phyloP scores from a whole-genome alignment of 225 moss, liverwort and hornwort genomes.

The Antitrichia curtipendula region DNA sequence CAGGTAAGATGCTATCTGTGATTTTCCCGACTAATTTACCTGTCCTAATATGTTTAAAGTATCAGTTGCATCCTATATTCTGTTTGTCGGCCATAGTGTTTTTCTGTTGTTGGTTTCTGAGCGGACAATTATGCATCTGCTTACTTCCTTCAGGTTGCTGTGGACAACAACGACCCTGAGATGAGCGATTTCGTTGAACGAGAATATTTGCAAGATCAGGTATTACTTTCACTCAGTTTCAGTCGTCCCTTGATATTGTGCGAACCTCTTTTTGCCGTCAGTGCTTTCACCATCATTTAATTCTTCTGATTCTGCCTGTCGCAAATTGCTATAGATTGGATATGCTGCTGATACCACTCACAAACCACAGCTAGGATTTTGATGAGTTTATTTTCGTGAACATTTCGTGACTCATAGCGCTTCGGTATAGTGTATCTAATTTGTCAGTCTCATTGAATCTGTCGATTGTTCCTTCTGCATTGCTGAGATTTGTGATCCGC shows the following conservation, averaged over 20 bases:
- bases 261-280: background rate
- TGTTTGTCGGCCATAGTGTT: background rate
- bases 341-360: background rate
- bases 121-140: background rate
- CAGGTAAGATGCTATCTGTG: conserved; percentile 18
- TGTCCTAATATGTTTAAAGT: background rate
- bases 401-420: background rate
- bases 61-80: background rate
- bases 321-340: background rate
- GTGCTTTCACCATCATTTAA: background rate
- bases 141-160: conserved; percentile 10
- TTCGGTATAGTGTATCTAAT: background rate
- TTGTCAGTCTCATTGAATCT: background rate
- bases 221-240: background rate
- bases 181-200: conserved; percentile 49
- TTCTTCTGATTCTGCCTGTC: background rate
- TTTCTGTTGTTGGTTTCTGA: background rate
- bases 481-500: background rate
- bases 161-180: conserved; percentile 41
- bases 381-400: background rate
- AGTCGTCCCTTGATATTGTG: background rate
- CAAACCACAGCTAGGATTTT: background rate
- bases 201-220: conserved; percentile 45
- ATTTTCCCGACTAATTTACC: background rate
- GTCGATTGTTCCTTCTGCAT: background rate